These are phyloP conservation scores for Sutorius australiensis DNA, from an alignment of 768 basidiomycete genomes.

Conservation along the genomic window DNA sequence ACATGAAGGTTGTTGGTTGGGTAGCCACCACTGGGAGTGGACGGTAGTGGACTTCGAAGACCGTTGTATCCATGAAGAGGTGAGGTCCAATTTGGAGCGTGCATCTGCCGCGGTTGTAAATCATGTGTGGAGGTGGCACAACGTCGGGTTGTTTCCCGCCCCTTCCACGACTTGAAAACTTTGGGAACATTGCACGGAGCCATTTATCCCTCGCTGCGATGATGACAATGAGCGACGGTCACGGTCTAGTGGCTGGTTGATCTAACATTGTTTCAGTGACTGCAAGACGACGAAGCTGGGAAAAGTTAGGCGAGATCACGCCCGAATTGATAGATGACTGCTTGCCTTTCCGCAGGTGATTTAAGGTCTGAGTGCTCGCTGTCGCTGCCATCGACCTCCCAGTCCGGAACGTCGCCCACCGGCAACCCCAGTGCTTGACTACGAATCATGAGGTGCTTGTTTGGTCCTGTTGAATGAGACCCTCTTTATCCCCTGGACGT, in stretches of 20 bases:
- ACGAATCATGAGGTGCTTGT: constrained; percentile 28
- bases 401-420: constrained; percentile 52
- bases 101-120: constrained; percentile 62
- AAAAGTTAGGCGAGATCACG: constrained; percentile 6
- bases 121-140: constrained; percentile 61
- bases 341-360: constrained; percentile 56
- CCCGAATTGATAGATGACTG: neutral
- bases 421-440: constrained; percentile 42
- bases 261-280: constrained; percentile 66
- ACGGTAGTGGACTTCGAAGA: constrained; percentile 74
- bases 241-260: constrained; percentile 9
- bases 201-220: constrained; percentile 65
- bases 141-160: constrained; percentile 53
- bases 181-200: constrained; percentile 61
- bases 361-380: constrained; percentile 41
- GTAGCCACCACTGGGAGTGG: constrained; percentile 27
- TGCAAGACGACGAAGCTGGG: constrained; percentile 58
- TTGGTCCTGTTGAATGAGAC: constrained; percentile 23
- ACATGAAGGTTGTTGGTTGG: constrained; percentile 22
- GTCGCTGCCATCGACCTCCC: constrained; percentile 52
- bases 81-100: constrained; percentile 76
- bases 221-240: constrained; percentile 12
- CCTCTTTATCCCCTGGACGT: constrained; percentile 2
- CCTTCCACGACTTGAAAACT: constrained; percentile 64
- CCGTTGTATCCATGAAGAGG: constrained; percentile 58